These are phyloP conservation scores for Linnemannia elongata DNA, from an alignment of 192 early-diverging fungal genomes.

Conservation along the genomic window DNA sequence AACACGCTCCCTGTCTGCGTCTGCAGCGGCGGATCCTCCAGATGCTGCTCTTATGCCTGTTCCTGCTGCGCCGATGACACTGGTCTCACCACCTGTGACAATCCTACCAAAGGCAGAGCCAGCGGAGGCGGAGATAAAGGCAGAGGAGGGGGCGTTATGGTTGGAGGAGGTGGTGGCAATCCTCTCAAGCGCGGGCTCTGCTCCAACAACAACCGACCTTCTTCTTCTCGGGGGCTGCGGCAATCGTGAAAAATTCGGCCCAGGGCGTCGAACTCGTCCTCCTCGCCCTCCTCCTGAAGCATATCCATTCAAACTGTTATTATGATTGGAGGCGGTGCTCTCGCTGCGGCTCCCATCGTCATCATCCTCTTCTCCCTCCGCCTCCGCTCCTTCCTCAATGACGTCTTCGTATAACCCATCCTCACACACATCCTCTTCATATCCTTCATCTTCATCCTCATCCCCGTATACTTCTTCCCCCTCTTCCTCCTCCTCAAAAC, in stretches of 20 bases:
- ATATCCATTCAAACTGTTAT: neutral
- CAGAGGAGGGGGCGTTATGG: neutral
- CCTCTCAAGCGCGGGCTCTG: neutral
- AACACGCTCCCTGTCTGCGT: neutral
- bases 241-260: constrained; percentile 7
- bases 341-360: neutral
- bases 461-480: constrained; percentile 16
- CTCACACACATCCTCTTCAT: constrained; percentile 11
- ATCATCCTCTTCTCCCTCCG: neutral
- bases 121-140: too few relatives aligned
- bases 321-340: neutral
- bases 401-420: constrained; percentile 7
- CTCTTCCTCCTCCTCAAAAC: constrained; percentile 7
- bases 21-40: neutral
- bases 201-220: constrained; percentile 1
- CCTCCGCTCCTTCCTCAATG: neutral
- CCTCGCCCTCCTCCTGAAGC: neutral
- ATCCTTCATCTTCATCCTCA: constrained; percentile 14
- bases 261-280: neutral
- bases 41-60: neutral
- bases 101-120: neutral
- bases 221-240: constrained; percentile 1
- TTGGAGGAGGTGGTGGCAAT: neutral
- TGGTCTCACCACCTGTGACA: neutral
- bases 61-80: constrained; percentile 1